phyloP scores from a whole-genome alignment of 1,284 basidiomycete species.

The Pulchroboletus neoregius region DNA sequence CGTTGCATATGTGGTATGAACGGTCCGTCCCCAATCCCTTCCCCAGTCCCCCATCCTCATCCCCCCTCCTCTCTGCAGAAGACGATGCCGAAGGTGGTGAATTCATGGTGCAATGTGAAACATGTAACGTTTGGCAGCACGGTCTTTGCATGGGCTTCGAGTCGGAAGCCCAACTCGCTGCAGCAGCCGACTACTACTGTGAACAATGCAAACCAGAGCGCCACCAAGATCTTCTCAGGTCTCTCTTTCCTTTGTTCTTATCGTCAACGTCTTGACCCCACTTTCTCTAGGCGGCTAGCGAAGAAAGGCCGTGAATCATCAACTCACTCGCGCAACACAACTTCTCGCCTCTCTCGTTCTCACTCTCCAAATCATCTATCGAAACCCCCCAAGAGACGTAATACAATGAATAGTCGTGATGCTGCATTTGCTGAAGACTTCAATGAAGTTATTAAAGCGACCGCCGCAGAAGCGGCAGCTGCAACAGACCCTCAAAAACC shows the following conservation, averaged over 20 bases:
- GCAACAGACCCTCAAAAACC: slow-evolving; percentile 36
- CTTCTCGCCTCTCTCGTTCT: slow-evolving; percentile 65
- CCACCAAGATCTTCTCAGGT: slow-evolving; percentile 77
- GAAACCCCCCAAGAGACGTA: slow-evolving; percentile 74
- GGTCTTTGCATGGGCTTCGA: slow-evolving; percentile 94
- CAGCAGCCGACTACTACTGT: slow-evolving; percentile 85
- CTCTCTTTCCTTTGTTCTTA: slow-evolving; percentile 15
- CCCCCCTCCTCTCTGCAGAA: slow-evolving; percentile 38
- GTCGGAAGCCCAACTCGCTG: slow-evolving; percentile 78
- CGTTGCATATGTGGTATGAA: slow-evolving; percentile 91
- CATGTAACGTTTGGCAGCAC: slow-evolving; percentile 98
- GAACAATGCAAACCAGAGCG: slow-evolving; percentile 90
- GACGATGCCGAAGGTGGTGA: slow-evolving; percentile 79
- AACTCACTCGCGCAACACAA: slow-evolving; percentile 48
- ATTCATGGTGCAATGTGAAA: slow-evolving; percentile 98
- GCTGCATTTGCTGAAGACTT: slow-evolving; percentile 89
- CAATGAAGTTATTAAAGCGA: slow-evolving; percentile 67
- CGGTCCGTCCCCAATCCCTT: slow-evolving; percentile 50
- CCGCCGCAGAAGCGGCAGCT: slow-evolving; percentile 60
- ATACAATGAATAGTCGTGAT: slow-evolving; percentile 97
- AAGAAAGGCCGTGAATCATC: slow-evolving; percentile 64
- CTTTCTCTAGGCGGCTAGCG: slow-evolving; percentile 50
- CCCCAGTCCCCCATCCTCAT: slow-evolving; percentile 14
- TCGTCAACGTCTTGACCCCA: slow-evolving; percentile 10
- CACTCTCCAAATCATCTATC: slow-evolving; percentile 64